Base-by-base conservation (phyloP, 2,329 filamentous ascomycete species). In the Colletotrichum filicis region DNA sequence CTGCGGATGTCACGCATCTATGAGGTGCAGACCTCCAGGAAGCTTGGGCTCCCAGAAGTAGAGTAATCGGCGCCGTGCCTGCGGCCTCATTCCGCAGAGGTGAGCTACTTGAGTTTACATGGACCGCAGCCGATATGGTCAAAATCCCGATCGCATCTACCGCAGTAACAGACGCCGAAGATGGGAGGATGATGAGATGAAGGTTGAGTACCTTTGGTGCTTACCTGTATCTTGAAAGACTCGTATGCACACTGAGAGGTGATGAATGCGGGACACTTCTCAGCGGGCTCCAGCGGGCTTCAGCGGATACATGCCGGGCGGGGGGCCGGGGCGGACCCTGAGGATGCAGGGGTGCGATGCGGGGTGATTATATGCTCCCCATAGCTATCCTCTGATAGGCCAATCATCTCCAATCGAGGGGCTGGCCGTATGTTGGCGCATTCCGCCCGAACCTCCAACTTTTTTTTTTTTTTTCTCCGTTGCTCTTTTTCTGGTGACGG, bases 301-400 rank as follows among this genome's bases (percentile, higher is more conserved):
- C 14, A 46, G 69, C 56, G 63, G 56, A 71, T n/a, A 61, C 56
- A 32, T 14, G 66, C 66, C 28, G 46, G 70, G 66, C 53, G n/a
- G 53, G 70, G 69, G 24, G 66, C 66, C 28, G 46, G 70, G 66
- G 60, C 26, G 62, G 70, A 73, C 66, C 70, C 70, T 73, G 70
- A 26, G 26, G 16, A 9, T 35, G n/a, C 60, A 73, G 56, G 66
- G 67, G 53, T 59, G 16, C 8, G 24, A 70, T 73, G 70, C 70
- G 70, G 70, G 66, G 70, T 73, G 66, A 61, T 61, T 57, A 73
- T 66, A 65, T 70, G 55, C 12, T 22, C 7, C 35, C 37, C 6
- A 3, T 37, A 7, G 6, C n/a, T 12, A 4, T 14, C 26, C 2
- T 22, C 4, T 70, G 30, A 70, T 73, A 70, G 66, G 66, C 32